phyloP scores from a whole-genome alignment of 2,329 filamentous ascomycete species.

The Knoxdaviesia proteae region DNA sequence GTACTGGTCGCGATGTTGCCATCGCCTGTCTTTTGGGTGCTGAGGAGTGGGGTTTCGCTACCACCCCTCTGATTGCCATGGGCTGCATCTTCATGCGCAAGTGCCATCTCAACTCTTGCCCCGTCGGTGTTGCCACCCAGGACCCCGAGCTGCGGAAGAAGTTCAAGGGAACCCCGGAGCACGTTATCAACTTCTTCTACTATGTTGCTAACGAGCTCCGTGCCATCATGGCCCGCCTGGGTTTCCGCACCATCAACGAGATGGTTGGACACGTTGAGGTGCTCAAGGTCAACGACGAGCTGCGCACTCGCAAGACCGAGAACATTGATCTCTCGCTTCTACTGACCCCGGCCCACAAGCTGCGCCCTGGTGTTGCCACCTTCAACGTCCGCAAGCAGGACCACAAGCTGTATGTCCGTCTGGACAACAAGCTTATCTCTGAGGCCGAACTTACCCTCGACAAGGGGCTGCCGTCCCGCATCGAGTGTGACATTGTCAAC shows the following conservation, averaged over 20 bases:
- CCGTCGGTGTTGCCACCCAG: slow-evolving; percentile 87
- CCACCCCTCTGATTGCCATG: slow-evolving; percentile 86
- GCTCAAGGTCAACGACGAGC: slow-evolving; percentile 69
- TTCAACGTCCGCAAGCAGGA: slow-evolving; percentile 98
- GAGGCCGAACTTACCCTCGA: slow-evolving; percentile 88
- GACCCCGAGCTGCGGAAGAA: slow-evolving; percentile 89
- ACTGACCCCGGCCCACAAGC: slow-evolving; percentile 84
- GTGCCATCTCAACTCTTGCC: slow-evolving; percentile 56
- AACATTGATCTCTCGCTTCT: slow-evolving; percentile 89
- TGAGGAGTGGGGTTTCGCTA: slow-evolving; percentile 97
- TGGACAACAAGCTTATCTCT: slow-evolving; percentile 93
- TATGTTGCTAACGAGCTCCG: slow-evolving; percentile 91
- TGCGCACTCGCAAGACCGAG: slow-evolving; percentile 70
- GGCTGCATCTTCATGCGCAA: slow-evolving; percentile 91
- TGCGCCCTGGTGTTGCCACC: slow-evolving; percentile 81
- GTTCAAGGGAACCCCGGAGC: slow-evolving; percentile 80
- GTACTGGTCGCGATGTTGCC: slow-evolving; percentile 81
- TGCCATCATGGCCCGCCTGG: slow-evolving; percentile 90
- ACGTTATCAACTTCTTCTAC: slow-evolving; percentile 98
- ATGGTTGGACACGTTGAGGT: slow-evolving; percentile 90
- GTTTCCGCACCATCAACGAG: slow-evolving; percentile 88
- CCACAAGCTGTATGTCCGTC: slow-evolving; percentile 73
- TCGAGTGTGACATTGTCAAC: slow-evolving; percentile 92
- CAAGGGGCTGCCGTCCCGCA: slow-evolving; percentile 78
- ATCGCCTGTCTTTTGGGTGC: slow-evolving; percentile 88